phyloP scores from a whole-genome alignment of 1,284 basidiomycete genomes.

The Ganoderma boninense region DNA sequence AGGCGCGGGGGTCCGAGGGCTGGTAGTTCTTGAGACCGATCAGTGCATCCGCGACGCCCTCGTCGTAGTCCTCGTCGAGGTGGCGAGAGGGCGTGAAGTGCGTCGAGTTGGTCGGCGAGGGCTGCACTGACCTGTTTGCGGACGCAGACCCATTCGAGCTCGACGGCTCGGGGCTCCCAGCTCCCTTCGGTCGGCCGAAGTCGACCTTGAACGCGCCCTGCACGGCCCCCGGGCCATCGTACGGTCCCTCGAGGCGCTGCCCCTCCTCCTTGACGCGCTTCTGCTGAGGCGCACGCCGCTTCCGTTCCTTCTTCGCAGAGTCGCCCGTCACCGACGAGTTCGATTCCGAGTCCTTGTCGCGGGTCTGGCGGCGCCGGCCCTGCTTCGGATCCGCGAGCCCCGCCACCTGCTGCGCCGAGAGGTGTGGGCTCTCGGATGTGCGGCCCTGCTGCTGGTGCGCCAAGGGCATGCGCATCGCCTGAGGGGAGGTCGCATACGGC shows the following conservation, averaged over 20 bases:
- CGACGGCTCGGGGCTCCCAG: slow-evolving; percentile 61
- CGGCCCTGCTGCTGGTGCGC: slow-evolving; percentile 38
- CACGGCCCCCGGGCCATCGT: slow-evolving; percentile 34
- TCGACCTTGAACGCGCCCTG: slow-evolving; percentile 49
- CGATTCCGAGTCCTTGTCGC: slow-evolving; percentile 53
- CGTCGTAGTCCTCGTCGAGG: slow-evolving; percentile 87
- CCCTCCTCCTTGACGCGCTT: slow-evolving; percentile 51
- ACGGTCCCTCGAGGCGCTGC: slow-evolving; percentile 41
- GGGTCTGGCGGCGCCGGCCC: slow-evolving; percentile 41
- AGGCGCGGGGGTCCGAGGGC: slow-evolving; percentile 36
- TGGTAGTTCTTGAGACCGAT: slow-evolving; percentile 62
- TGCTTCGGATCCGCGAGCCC: slow-evolving; percentile 39
- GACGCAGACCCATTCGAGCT: slow-evolving; percentile 72
- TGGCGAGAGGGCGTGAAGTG: slow-evolving; percentile 66
- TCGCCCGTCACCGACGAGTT: slow-evolving; percentile 35
- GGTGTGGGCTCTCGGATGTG: slow-evolving; percentile 52
- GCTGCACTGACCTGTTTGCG: slow-evolving; percentile 60
- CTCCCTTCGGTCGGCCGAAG: slow-evolving; percentile 42
- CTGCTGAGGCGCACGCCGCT: slow-evolving; percentile 43
- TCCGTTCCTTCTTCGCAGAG: slow-evolving; percentile 53
- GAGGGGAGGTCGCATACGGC: slow-evolving; percentile 44
- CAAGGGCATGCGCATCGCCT: slow-evolving; percentile 39
- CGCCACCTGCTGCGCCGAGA: slow-evolving; percentile 39
- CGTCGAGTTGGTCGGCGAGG: slow-evolving; percentile 69
- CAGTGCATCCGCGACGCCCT: slow-evolving; percentile 76